phyloP scores from a whole-genome alignment of 2,329 filamentous ascomycete species.

The Colletotrichum eleusines region DNA sequence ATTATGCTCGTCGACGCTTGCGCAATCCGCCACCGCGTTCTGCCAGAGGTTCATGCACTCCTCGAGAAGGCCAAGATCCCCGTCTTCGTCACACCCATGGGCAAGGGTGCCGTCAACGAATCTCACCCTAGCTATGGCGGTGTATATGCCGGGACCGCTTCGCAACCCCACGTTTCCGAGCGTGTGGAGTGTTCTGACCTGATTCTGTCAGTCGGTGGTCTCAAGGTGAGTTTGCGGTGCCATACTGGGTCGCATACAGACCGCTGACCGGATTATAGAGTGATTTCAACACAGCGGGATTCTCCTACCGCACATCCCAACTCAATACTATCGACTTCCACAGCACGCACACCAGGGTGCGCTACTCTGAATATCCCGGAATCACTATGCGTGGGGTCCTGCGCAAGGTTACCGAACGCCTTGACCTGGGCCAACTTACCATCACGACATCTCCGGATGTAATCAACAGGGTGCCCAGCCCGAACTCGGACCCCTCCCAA shows the following conservation, averaged over 20 bases:
- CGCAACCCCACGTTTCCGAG: slow-evolving; percentile 71
- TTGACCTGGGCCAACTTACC: slow-evolving; percentile 70
- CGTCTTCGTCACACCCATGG: slow-evolving; percentile 91
- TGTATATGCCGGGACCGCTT: slow-evolving; percentile 86
- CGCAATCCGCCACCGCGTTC: slow-evolving; percentile 79
- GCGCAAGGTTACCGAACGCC: slow-evolving; percentile 72
- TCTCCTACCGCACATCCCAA: slow-evolving; percentile 82
- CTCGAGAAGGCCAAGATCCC: slow-evolving; percentile 81
- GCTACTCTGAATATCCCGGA: slow-evolving; percentile 83
- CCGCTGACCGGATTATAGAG: slow-evolving; percentile 57
- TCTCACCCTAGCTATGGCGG: slow-evolving; percentile 81
- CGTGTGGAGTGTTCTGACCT: slow-evolving; percentile 78
- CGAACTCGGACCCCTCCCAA: slow-evolving; percentile 54
- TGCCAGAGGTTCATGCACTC: slow-evolving; percentile 79
- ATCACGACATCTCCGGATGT: slow-evolving; percentile 66
- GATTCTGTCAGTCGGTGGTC: slow-evolving; percentile 76
- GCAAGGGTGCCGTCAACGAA: slow-evolving; percentile 87
- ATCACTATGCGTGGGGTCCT: slow-evolving; percentile 84
- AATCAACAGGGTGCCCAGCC: slow-evolving; percentile 59
- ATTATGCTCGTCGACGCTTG: slow-evolving; percentile 87
- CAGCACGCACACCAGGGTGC: slow-evolving; percentile 77
- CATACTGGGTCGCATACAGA: too few relatives aligned
- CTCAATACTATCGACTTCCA: slow-evolving; percentile 86
- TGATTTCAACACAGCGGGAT: slow-evolving; percentile 87
- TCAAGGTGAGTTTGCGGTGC: slow-evolving; percentile 56